Evolutionary conservation across 2,329 filamentous ascomycete species (phyloP).

Genomic region (Colletotrichum trifolii): DNA sequence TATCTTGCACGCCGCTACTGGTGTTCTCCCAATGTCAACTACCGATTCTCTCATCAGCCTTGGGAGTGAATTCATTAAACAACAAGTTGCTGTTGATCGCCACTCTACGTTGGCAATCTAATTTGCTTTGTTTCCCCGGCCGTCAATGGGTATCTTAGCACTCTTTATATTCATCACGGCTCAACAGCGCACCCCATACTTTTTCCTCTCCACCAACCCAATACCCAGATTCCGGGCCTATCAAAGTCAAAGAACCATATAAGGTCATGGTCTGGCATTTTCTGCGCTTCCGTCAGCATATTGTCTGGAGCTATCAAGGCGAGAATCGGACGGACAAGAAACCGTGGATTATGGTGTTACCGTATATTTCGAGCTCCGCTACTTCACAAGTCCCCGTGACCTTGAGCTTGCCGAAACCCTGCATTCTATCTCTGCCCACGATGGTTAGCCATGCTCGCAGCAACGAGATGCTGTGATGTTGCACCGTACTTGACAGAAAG

Average conservation of each 20-base stretch:
- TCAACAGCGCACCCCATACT: conserved; percentile 55
- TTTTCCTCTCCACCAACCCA: conserved; percentile 55
- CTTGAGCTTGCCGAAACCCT: conserved; percentile 59
- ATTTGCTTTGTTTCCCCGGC: neutral
- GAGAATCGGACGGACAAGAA: conserved; percentile 49
- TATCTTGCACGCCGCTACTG: no score
- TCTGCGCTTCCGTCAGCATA: conserved; percentile 37
- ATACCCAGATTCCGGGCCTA: conserved; percentile 57
- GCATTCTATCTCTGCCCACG: conserved; percentile 53
- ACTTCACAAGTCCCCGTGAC: conserved; percentile 56
- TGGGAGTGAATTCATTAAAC: no score
- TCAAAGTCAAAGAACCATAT: conserved; percentile 59
- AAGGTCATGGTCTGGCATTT: conserved; percentile 57
- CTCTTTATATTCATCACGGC: conserved; percentile 53
- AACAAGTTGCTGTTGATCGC: no score
- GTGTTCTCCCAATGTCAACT: no score
- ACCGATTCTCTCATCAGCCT: no score
- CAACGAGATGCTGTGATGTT: neutral
- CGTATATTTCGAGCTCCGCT: conserved; percentile 58
- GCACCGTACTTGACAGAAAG: conserved; percentile 50
- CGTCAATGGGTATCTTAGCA: conserved; percentile 45
- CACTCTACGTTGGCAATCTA: no score
- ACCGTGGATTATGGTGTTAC: conserved; percentile 57
- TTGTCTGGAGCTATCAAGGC: conserved; percentile 21
- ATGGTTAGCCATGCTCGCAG: neutral